Base-by-base conservation (phyloP, 495 filamentous ascomycete genomes). In the Paragyromitra xinjiangensis region DNA sequence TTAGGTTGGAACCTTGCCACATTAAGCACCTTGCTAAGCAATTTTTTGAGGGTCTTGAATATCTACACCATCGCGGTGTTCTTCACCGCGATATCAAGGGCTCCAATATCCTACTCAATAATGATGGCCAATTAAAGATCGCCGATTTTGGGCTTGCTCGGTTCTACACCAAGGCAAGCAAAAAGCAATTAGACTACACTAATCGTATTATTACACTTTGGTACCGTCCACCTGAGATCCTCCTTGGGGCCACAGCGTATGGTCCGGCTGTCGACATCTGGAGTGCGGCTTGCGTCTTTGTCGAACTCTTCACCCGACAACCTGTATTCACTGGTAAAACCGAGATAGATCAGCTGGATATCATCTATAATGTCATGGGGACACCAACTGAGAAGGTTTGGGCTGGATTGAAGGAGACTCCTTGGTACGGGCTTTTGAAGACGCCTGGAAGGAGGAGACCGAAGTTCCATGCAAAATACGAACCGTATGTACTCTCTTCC, bases 201-300 rank as follows among this genome's bases (percentile, higher is more conserved):
- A 99, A 99, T 81, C 92, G 95, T 24, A 97, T 99, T 74, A 97
- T 99, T 80, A 99, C 95, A 14, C 93, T 95, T 69, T 99, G 95
- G 95, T 99, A 99, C 82, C 89, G 93, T 22, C 92, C 93, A 0
- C 95, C 95, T 0, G 96, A 99, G 83, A 89, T 99, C 12, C 88
- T 99, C 1, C 87, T 98, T 1, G 95, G 95, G 3, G 95, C 98
- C 81, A 98, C 95, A 4, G 90, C 92, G 75, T 99, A 99, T 82
- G 94, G 94, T 11, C 92, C 94, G 0, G 93, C 93, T 1, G 96
- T 98, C 3, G 95, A 99, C 80, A 94, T 99, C 69, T 99, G 95
- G 95, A 95, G 92, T 82, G 95, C 95, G 16, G 96, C 95, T 8
- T 98, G 95, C 83, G 95, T 99, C 6, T 91, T 97, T 83, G 90